These are phyloP conservation scores for Madurella mycetomatis DNA, from an alignment of 2,329 filamentous ascomycete species.

Conservation along the genomic window DNA sequence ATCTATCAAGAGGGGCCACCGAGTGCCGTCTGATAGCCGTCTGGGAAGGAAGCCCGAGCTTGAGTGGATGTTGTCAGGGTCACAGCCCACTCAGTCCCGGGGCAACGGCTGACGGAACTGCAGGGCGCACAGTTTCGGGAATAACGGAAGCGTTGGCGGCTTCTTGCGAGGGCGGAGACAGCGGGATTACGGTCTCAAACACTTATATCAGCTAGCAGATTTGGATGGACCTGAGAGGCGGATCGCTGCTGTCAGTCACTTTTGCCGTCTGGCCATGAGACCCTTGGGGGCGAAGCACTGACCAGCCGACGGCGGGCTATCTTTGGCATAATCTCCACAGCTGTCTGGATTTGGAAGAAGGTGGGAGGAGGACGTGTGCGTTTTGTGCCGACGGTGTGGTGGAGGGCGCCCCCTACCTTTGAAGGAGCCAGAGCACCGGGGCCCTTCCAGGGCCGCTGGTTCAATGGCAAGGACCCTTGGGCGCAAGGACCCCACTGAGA, in stretches of 20 bases:
- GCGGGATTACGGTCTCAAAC: conserved; percentile 22
- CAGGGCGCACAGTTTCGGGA: conserved; percentile 4
- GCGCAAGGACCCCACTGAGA: conserved; percentile 24
- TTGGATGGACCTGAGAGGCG: conserved; percentile 14
- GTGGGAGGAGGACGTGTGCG: background rate
- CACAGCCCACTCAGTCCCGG: background rate
- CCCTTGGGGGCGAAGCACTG: conserved; percentile 27
- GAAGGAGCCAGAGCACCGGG: conserved; percentile 16
- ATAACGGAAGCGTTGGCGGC: conserved; percentile 3
- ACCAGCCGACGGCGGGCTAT: conserved; percentile 24
- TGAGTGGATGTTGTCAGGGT: background rate
- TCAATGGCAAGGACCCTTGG: conserved; percentile 23
- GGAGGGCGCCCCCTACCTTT: conserved; percentile 26
- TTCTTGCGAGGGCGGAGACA: conserved; percentile 16
- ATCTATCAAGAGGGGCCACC: too few relatives aligned
- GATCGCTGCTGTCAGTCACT: conserved; percentile 29
- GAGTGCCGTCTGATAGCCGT: background rate
- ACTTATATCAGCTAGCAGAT: conserved; percentile 22
- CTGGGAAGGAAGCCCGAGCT: background rate
- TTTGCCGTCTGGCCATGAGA: conserved; percentile 35
- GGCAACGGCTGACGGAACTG: background rate
- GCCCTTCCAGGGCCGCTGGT: conserved; percentile 2
- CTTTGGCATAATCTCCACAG: conserved; percentile 19
- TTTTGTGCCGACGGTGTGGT: conserved; percentile 2
- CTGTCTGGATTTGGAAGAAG: conserved; percentile 10